Evolutionary conservation across 495 filamentous ascomycete genomes (phyloP), one percentile per base, ranked within the genome.

Genomic region (Aspergillus nanangensis): DNA sequence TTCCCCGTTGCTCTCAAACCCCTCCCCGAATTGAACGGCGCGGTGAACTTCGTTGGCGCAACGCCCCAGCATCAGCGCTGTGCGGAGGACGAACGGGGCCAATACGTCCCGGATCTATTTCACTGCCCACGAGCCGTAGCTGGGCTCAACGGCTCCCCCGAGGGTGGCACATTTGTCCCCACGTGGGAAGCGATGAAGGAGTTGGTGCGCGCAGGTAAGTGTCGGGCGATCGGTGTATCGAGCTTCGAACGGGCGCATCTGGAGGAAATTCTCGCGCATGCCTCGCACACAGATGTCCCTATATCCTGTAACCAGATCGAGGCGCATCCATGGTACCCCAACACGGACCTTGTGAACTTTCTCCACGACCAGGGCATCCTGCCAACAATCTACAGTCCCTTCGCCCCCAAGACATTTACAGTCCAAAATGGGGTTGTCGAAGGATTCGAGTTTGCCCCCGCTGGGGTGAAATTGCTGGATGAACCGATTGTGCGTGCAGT

Each of bases 241-340:
- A 95, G 91, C 67, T 90, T 88, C 65, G 79, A 75, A 18, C 74
- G 82, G 46, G 71, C 67, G 11, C 83, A 92, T 51, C 61, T 90
- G 45, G 80, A 88, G 64, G 71, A 74, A 37, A 52, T 91, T 13
- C 39, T 92, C n/a, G 69, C 79, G 41, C 75, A 84, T 23, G 66
- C 72, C 17, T 65, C 57, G 4, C n/a, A n/a, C n/a, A n/a, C n/a
- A n/a, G n/a, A n/a, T n/a, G 70, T 86, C 27, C 75, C 81, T 1
- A 83, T 83, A 3, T 81, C 83, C 1, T 81, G 74, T 9, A 81
- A 88, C 58, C 82, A 88, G 58, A 62, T 86, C 41, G 84, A 86
- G 56, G 48, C 61, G 9, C 79, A 85, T 50, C 81, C 81, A 8
- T 79, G 67, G 66, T 61, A 87, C 25, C 81, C 84, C 60, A 81